These are phyloP conservation scores for Aschersonia sp. DNA, from an alignment of 2,329 filamentous ascomycete species.

Conservation along the genomic window DNA sequence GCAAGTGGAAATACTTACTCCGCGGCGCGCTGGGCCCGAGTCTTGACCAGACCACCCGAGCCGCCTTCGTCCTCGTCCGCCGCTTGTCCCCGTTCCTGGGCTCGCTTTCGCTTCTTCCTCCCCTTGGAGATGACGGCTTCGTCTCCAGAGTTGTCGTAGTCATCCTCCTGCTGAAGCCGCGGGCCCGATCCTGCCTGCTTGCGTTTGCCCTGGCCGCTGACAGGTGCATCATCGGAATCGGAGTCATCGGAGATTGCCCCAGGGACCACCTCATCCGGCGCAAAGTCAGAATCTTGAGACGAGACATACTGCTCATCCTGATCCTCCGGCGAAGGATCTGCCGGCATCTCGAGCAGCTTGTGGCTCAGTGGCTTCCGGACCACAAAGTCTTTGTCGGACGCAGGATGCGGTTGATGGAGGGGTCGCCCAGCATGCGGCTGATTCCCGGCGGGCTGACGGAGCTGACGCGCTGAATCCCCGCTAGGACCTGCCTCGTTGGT, in stretches of 20 bases:
- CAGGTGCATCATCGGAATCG: constrained; percentile 29
- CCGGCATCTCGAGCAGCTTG: constrained; percentile 19
- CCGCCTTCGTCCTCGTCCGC: constrained; percentile 39
- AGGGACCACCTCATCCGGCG: constrained; percentile 35
- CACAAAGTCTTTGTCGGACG: too few species aligned
- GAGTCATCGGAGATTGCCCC: constrained; percentile 33
- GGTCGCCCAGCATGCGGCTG: too few species aligned
- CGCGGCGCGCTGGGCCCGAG: constrained; percentile 51
- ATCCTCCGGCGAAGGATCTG: constrained; percentile 25
- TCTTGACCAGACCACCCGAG: constrained; percentile 55
- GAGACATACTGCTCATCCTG: constrained; percentile 49
- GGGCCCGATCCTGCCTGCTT: constrained; percentile 7
- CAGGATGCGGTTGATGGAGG: too few species aligned
- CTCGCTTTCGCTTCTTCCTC: constrained; percentile 35
- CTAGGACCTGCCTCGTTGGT: too few species aligned
- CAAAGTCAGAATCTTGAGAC: constrained; percentile 61
- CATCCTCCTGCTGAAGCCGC: constrained; percentile 24
- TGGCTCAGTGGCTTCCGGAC: too few species aligned
- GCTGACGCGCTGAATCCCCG: too few species aligned
- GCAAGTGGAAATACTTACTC: constrained; percentile 30
- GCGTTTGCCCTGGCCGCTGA: constrained; percentile 12
- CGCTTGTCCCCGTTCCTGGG: constrained; percentile 20
- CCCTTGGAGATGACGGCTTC: constrained; percentile 52
- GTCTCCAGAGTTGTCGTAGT: constrained; percentile 57
- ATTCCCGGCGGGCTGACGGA: too few species aligned